Percentiles rank a stretch among this genome's conserved stretches.
Conservation (phyloP, 345 rosid genomes). For the Bruguiera parviflora region DNA sequence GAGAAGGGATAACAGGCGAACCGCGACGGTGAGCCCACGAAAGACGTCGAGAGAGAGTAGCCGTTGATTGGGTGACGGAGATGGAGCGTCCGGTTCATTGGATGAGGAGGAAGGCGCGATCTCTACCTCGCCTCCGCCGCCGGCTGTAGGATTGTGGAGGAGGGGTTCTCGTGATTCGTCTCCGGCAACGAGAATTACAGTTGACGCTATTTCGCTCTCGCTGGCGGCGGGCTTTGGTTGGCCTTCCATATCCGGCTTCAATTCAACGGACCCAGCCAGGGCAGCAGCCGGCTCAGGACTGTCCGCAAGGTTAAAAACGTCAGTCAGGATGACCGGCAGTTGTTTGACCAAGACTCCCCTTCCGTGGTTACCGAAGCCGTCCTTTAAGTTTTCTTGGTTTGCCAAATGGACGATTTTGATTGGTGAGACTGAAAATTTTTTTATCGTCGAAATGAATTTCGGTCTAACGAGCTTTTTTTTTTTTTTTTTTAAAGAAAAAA, state of each 20-base stretch:
- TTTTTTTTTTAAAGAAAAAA: too few species aligned
- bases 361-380: too few species aligned
- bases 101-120: slow-evolving; percentile 19
- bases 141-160: slow-evolving; percentile 14
- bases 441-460: too few species aligned
- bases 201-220: slow-evolving; percentile 10
- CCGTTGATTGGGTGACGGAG: slow-evolving; percentile 28
- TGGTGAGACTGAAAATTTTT: too few species aligned
- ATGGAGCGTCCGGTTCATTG: slow-evolving; percentile 9
- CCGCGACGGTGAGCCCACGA: slow-evolving; percentile 61
- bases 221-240: background rate
- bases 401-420: too few species aligned
- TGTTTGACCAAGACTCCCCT: too few species aligned
- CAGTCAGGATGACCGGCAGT: too few species aligned
- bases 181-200: slow-evolving; percentile 7
- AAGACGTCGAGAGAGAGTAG: slow-evolving; percentile 53
- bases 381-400: too few species aligned
- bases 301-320: too few species aligned
- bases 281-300: too few species aligned
- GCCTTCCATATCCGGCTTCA: background rate
- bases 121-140: slow-evolving; percentile 12
- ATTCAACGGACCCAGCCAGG: too few species aligned
- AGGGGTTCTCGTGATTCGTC: slow-evolving; percentile 25
- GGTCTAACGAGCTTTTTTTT: too few species aligned
- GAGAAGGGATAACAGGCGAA: slow-evolving; percentile 6